Conservation (phyloP, 2,329 filamentous ascomycete genomes). For the Mycosphaerelloides madeirae region DNA sequence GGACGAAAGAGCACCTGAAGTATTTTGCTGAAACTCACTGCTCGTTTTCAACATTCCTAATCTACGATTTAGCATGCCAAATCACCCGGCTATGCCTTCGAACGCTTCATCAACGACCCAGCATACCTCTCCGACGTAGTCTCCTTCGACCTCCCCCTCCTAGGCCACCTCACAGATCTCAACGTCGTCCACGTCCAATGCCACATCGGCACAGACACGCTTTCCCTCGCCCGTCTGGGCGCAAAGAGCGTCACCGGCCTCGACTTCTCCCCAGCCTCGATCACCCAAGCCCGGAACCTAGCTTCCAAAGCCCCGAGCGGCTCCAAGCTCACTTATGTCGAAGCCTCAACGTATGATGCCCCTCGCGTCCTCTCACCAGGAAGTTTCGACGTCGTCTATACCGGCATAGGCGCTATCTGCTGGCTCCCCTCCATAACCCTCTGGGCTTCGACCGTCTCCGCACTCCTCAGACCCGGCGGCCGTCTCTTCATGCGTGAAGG, state of each 20-base stretch:
- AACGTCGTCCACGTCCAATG: slow-evolving; percentile 21
- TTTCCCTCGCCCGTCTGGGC: slow-evolving; percentile 20
- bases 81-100: slow-evolving; percentile 11
- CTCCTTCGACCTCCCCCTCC: slow-evolving; percentile 17
- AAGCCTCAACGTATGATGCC: slow-evolving; percentile 14
- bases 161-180: slow-evolving; percentile 7
- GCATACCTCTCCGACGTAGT: slow-evolving; percentile 15
- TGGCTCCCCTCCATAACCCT: slow-evolving; percentile 18
- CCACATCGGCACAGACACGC: slow-evolving; percentile 23
- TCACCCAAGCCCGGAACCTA: slow-evolving; percentile 12
- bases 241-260: slow-evolving; percentile 17
- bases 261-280: slow-evolving; percentile 16
- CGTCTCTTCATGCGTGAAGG: slow-evolving; percentile 20
- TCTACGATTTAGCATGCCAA: slow-evolving; percentile 14
- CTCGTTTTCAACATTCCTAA: neutral
- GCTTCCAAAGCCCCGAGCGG: slow-evolving; percentile 11
- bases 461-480: slow-evolving; percentile 14
- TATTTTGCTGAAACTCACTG: neutral
- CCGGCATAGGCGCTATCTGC: slow-evolving; percentile 19
- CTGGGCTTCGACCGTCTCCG: slow-evolving; percentile 15
- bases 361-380: slow-evolving; percentile 2
- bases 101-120: slow-evolving; percentile 8
- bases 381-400: slow-evolving; percentile 20
- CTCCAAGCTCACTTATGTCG: slow-evolving; percentile 14
- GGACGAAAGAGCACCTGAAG: slow-evolving; percentile 20